Evolutionary conservation across 2,329 filamentous ascomycete species (phyloP), one percentile per base, ranked within the genome.

Genomic region (Aureobasidium sp.): DNA sequence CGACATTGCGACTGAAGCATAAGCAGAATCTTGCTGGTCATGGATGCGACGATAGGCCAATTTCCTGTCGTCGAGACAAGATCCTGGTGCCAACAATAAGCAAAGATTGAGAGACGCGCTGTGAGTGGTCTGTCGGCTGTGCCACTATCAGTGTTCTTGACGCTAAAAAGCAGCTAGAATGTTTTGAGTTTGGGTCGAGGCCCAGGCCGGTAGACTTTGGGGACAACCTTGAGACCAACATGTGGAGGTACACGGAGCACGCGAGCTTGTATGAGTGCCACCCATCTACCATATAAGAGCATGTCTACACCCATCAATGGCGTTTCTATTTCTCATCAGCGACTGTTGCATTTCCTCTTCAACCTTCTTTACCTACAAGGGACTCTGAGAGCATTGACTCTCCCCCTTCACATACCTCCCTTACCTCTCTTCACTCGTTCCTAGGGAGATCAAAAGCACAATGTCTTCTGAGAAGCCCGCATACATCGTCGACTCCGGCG

Each of bases 401-500:
- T 61, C 58, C 15, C 57, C 30, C 16, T 48, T 55, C n/a, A 36
- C 9, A 16, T 29, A 11, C 34, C 34, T 41, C 16, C 47, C 41
- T 21, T 45, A 27, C 34, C 21, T 48, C 34, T 55, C 59, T 36
- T 25, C 32, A 39, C n/a, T 54, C 48, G n/a, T 29, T 44, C 1
- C 13, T n/a, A 25, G 32, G n/a, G 25, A 29, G n/a, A 21, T 32
- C 48, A 7, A 25, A 48, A 53, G 9, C 48, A 48, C 30, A 29
- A 62, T 62, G 61, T 27, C 53, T n/a, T 39, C 36, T n/a, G 61
- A 63, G 41, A 63, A 63, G 61, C 61, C 61, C 16, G 47, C 50
- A 29, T 63, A 63, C 41, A 41, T 29, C 32, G 54, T 63, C 41
- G 61, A 58, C 10, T 34, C 52, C 11, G 41, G 41, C 32, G 47